A percentile compares a stretch with the other conserved stretches of the same genome.
phyloP scores from a whole-genome alignment of 345 rosid genomes.

The Melaleuca alternifolia region DNA sequence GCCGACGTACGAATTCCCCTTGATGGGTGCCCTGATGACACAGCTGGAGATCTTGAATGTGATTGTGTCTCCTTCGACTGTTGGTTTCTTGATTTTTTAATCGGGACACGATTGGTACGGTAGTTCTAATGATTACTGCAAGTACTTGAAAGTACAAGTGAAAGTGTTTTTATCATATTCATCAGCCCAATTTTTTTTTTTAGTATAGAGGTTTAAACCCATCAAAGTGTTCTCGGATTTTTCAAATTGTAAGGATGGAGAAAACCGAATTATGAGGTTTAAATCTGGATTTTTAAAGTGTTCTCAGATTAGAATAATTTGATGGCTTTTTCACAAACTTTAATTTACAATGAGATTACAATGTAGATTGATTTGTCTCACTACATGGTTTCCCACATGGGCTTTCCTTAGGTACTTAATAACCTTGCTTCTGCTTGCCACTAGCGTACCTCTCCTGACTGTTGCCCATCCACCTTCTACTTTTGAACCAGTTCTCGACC shows the following conservation, averaged over 20 bases:
- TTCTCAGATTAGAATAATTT: background rate
- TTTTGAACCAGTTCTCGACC: too few species aligned
- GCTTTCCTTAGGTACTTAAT: too few species aligned
- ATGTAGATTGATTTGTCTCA: accelerated
- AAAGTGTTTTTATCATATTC: too few species aligned
- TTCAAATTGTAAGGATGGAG: background rate
- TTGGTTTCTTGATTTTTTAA: background rate
- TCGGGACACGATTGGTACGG: background rate
- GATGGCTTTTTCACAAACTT: background rate
- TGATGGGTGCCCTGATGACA: background rate
- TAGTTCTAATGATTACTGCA: too few species aligned
- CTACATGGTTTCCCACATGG: background rate
- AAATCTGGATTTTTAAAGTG: background rate
- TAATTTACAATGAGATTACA: background rate
- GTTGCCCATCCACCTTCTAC: too few species aligned
- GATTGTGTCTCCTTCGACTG: background rate
- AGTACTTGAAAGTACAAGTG: background rate
- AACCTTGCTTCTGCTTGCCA: too few species aligned
- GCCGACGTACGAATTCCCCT: background rate
- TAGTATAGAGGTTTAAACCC: too few species aligned
- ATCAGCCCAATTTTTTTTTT: too few species aligned
- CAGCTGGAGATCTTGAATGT: background rate
- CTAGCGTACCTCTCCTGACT: too few species aligned
- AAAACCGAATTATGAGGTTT: background rate
- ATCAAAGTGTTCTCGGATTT: too few species aligned